Percentiles rank a stretch among this genome's conserved stretches.
Conservation (phyloP, 2,329 filamentous ascomycete species). For the Aspergillus intermedius region DNA sequence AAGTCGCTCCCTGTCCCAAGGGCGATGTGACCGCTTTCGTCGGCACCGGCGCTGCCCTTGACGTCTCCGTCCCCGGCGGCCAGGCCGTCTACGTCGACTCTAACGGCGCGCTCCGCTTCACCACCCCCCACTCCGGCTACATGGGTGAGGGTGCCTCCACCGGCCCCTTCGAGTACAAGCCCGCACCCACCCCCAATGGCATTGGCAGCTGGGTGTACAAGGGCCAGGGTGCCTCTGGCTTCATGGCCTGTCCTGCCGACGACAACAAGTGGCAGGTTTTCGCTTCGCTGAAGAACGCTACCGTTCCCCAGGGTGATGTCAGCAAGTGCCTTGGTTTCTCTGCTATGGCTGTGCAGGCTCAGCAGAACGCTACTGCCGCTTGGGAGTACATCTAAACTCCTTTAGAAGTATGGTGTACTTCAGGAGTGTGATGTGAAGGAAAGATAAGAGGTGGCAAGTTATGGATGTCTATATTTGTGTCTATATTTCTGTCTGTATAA, state of each 20-base stretch:
- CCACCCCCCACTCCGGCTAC: conserved; percentile 48
- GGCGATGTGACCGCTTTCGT: conserved; percentile 37
- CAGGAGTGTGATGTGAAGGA: too few relatives aligned
- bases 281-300: conserved; percentile 34
- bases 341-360: conserved; percentile 27
- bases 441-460: too few relatives aligned
- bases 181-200: conserved; percentile 11
- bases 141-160: conserved; percentile 47
- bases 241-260: conserved; percentile 40
- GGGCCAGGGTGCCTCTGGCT: conserved; percentile 31
- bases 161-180: conserved; percentile 44
- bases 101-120: conserved; percentile 52
- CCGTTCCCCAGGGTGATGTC: conserved; percentile 33
- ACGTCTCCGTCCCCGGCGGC: conserved; percentile 55
- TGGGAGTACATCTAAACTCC: conserved; percentile 36
- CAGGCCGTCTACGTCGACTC: conserved; percentile 55
- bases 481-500: too few relatives aligned
- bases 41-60: background rate
- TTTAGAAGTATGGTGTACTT: too few relatives aligned
- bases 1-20: conserved; percentile 33
- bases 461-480: too few relatives aligned
- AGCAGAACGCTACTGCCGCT: conserved; percentile 23
- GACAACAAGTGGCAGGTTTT: conserved; percentile 37
- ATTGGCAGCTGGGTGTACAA: conserved; percentile 26
- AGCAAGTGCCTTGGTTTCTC: conserved; percentile 35